Evolutionary conservation across 768 basidiomycete genomes (phyloP), one percentile per base, ranked within the genome.

Genomic region (Leucocoprinus birnbaumii): DNA sequence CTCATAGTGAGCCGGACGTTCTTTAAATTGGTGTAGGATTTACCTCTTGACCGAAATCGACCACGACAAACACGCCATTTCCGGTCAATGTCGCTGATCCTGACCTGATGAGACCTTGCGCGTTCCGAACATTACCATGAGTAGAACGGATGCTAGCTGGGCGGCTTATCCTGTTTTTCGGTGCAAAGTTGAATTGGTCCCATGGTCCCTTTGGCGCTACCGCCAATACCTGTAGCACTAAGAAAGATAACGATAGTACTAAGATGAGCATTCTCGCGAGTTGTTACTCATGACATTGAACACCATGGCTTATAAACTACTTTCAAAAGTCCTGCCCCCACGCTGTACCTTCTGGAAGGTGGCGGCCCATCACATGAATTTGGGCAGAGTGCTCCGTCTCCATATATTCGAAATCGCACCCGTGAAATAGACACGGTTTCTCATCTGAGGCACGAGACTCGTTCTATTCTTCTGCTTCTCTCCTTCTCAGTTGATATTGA

Each of bases 1-100:
- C 3, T 42, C 16, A 16, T 42, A 14, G 38, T n/a, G 3, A 14
- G 37, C n/a, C 24, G 11, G 13, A 51, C 2, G 22, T 19, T 41
- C 9, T 40, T 5, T 51, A 3, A 4, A 2, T 10, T 11, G 18
- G 26, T 25, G 27, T 7, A 9, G 27, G n/a, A 13, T 8, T 26
- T 43, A 42, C 50, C 40, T 51, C 50, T 42, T 26, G 50, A 22
- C 50, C 50, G 26, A 42, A 51, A 43, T 43, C 50, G 22, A 51
- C 16, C 9, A 31, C 40, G 25, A 51, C 24, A 31, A 51, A 51
- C 4, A 14, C 19, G 8, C 50, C 25, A 19, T 51, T 51, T 25
- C 40, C 41, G 18, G 38, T 26, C n/a, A 51, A 51, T 9, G 18
- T 42, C 9, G 50, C 50, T 19, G 40, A 42, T 43, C 50, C 40